Conservation (phyloP, 768 basidiomycete genomes). For the Paxillus rubicundulus region DNA sequence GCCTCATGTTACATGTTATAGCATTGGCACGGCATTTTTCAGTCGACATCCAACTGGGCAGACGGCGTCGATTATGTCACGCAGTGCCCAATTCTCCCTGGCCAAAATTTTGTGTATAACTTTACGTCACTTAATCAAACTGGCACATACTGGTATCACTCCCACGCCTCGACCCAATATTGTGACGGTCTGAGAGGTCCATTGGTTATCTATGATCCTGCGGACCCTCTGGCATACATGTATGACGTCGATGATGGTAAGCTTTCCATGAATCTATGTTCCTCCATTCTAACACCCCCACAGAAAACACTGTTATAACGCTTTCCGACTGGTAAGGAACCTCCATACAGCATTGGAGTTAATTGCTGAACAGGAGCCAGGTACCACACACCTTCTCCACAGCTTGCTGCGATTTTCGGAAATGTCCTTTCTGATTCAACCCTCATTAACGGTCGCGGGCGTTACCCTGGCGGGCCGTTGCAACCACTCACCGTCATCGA, state of each 20-base stretch:
- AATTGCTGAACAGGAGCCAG: no score
- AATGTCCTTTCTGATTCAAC: constrained; percentile 36
- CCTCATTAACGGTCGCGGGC: constrained; percentile 53
- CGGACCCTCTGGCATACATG: constrained; percentile 38
- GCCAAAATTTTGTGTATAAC: constrained; percentile 34
- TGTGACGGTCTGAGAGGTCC: constrained; percentile 45
- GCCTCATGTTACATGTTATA: constrained; percentile 20
- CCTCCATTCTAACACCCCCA: neutral
- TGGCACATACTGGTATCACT: constrained; percentile 53
- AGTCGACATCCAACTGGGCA: constrained; percentile 29
- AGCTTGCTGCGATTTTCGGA: constrained; percentile 8
- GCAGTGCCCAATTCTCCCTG: constrained; percentile 41
- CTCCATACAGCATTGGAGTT: neutral
- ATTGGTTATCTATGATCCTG: constrained; percentile 45
- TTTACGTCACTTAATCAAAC: constrained; percentile 34
- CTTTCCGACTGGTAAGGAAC: constrained; percentile 45
- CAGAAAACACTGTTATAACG: constrained; percentile 45
- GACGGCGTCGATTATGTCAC: constrained; percentile 40
- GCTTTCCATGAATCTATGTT: neutral
- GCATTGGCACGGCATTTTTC: constrained; percentile 35
- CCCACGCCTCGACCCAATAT: constrained; percentile 36
- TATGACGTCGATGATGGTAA: constrained; percentile 49
- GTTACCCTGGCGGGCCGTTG: constrained; percentile 41
- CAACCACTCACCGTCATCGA: constrained; percentile 43
- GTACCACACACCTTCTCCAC: constrained; percentile 35